Evolutionary conservation across 805 yeast species (phyloP).

Genomic region (Metschnikowia lochheadii): DNA sequence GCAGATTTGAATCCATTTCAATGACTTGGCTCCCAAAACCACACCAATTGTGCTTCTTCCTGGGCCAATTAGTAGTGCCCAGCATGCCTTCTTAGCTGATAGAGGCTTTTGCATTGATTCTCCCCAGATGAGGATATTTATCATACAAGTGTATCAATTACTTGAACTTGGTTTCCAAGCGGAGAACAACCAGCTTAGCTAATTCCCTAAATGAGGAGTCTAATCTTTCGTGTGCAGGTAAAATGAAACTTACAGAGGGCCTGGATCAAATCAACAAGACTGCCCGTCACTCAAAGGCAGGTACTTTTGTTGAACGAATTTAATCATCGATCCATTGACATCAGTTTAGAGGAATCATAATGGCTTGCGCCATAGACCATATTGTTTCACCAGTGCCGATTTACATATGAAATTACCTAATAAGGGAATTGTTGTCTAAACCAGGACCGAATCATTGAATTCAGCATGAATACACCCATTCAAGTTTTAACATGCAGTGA

Average conservation of each 20-base stretch:
- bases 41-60: slow-evolving; percentile 57
- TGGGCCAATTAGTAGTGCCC: slow-evolving; percentile 68
- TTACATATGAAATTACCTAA: no score
- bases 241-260: slow-evolving; percentile 50
- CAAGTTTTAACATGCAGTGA: no score
- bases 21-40: slow-evolving; percentile 45
- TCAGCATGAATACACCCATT: no score
- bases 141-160: slow-evolving; percentile 56
- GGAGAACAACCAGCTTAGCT: slow-evolving; percentile 47
- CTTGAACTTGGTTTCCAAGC: slow-evolving; percentile 53
- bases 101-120: slow-evolving; percentile 70
- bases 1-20: slow-evolving; percentile 40
- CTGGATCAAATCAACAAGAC: slow-evolving; percentile 59
- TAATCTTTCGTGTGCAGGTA: slow-evolving; percentile 30
- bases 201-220: slow-evolving; percentile 38
- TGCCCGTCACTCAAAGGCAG: slow-evolving; percentile 79
- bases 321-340: not conserved
- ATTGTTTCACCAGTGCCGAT: no score
- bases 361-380: no score
- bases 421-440: no score
- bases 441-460: no score
- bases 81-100: slow-evolving; percentile 87
- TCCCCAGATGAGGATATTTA: slow-evolving; percentile 46
- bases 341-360: not conserved
- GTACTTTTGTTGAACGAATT: slow-evolving; percentile 58